Conservation (phyloP, 768 basidiomycete species). For the Galerina sulciceps region DNA sequence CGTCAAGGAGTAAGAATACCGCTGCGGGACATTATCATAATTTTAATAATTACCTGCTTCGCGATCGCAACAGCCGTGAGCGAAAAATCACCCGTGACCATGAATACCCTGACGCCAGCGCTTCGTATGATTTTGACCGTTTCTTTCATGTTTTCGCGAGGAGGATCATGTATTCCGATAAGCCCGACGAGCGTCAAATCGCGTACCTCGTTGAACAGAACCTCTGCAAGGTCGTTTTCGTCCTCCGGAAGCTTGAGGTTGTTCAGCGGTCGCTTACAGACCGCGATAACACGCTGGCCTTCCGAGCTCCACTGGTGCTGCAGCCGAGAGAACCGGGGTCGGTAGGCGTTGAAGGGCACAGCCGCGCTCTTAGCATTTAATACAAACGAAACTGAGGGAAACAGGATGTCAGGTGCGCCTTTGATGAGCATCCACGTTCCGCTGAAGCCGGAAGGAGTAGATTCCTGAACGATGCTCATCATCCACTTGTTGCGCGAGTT, state of each 20-base stretch:
- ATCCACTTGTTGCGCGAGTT: conserved; percentile 65
- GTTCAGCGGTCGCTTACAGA: neutral
- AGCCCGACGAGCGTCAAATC: conserved; percentile 54
- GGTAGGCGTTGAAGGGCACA: neutral
- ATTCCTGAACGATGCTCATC: conserved; percentile 43
- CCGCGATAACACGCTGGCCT: conserved; percentile 2
- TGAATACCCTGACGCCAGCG: conserved; percentile 58
- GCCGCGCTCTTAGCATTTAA: conserved; percentile 34
- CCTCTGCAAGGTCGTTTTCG: conserved; percentile 30
- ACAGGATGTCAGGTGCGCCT: conserved; percentile 63
- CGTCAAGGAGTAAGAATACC: neutral
- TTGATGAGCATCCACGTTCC: conserved; percentile 49
- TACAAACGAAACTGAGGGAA: conserved; percentile 41
- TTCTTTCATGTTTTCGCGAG: conserved; percentile 49
- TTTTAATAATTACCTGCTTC: conserved; percentile 36
- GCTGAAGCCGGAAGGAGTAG: neutral
- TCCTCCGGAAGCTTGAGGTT: neutral
- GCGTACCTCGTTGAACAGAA: conserved; percentile 38
- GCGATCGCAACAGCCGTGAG: conserved; percentile 58
- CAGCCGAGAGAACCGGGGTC: neutral
- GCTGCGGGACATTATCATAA: neutral
- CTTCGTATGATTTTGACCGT: conserved; percentile 49
- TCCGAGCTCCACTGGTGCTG: conserved; percentile 6
- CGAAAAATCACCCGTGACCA: conserved; percentile 62
- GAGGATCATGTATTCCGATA: conserved; percentile 59